A percentile compares a stretch with the other conserved stretches of the same genome.
Conservation (phyloP, 768 basidiomycete genomes). For the Hypholoma fasciculare region DNA sequence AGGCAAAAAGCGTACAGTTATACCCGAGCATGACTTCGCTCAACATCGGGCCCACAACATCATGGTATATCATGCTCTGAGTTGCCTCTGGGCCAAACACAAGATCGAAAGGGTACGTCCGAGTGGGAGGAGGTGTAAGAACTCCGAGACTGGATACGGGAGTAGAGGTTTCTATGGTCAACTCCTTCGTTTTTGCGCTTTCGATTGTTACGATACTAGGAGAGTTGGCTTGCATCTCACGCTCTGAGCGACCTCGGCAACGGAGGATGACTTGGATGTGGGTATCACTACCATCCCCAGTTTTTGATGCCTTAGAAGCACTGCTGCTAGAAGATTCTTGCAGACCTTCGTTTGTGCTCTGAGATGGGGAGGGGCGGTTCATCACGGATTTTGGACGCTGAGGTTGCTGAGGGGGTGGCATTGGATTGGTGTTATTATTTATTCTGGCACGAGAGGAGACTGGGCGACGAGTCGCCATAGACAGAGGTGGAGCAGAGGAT, state of each 20-base stretch:
- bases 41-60: constrained; percentile 91
- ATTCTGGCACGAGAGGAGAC: constrained; percentile 47
- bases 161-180: constrained; percentile 78
- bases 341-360: constrained; percentile 8
- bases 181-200: constrained; percentile 72
- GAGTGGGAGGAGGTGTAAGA: constrained; percentile 69
- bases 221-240: constrained; percentile 83
- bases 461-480: constrained; percentile 68
- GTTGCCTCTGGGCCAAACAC: constrained; percentile 98
- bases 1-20: constrained; percentile 97
- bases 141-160: constrained; percentile 73
- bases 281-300: constrained; percentile 56
- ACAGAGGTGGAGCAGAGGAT: constrained; percentile 7
- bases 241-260: constrained; percentile 82
- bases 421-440: constrained; percentile 24
- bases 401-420: constrained; percentile 34
- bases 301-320: constrained; percentile 16
- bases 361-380: constrained; percentile 38
- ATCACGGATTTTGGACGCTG: constrained; percentile 51
- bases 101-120: constrained; percentile 92
- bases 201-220: constrained; percentile 82
- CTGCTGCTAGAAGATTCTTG: constrained; percentile 9
- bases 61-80: constrained; percentile 90
- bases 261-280: constrained; percentile 95
- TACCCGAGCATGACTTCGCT: constrained; percentile 94